These are phyloP conservation scores for Globisporangium nodosum DNA, from an alignment of 352 stramenopile species.

Conservation along the genomic window DNA sequence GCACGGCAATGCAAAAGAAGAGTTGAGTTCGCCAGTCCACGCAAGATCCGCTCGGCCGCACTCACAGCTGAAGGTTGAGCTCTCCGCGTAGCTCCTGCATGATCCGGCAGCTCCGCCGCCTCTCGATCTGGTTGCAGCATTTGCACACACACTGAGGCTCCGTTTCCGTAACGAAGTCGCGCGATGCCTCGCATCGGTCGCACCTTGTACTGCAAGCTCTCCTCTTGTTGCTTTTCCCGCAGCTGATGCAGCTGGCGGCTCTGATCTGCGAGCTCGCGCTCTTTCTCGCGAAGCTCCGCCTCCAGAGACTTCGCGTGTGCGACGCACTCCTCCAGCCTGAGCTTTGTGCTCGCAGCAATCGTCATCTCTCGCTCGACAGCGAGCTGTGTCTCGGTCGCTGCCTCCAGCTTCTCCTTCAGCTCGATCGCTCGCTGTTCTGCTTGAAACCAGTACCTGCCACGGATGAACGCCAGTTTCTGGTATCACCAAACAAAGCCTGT, in stretches of 20 bases:
- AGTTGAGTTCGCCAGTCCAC: not conserved
- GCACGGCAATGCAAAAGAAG: not conserved
- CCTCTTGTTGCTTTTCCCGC: slow-evolving; percentile 10
- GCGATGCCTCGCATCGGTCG: not conserved
- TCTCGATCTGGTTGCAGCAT: slow-evolving; percentile 12
- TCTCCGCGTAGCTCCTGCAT: slow-evolving; percentile 21
- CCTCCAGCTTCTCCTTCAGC: slow-evolving; percentile 8
- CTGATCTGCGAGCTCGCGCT: slow-evolving; percentile 9
- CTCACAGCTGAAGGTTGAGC: slow-evolving; percentile 16
- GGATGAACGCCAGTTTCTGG: slow-evolving; percentile 5
- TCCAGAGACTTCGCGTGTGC: not conserved
- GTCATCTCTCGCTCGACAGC: not conserved
- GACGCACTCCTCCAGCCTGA: not conserved
- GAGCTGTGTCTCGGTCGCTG: not conserved
- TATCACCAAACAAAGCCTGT: not conserved
- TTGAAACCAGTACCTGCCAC: slow-evolving; percentile 11
- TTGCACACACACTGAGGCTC: not conserved
- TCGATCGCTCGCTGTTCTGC: slow-evolving; percentile 3
- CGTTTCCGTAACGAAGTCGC: not conserved
- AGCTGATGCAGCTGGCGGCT: slow-evolving; percentile 11
- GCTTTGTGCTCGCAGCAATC: slow-evolving; percentile 2
- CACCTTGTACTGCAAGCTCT: slow-evolving; percentile 17
- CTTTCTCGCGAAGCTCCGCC: slow-evolving; percentile 4
- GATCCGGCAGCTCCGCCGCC: slow-evolving; percentile 14
- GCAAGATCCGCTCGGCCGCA: not conserved